Conservation (phyloP, 2,329 filamentous ascomycete species). For the Trichoderma gracile region DNA sequence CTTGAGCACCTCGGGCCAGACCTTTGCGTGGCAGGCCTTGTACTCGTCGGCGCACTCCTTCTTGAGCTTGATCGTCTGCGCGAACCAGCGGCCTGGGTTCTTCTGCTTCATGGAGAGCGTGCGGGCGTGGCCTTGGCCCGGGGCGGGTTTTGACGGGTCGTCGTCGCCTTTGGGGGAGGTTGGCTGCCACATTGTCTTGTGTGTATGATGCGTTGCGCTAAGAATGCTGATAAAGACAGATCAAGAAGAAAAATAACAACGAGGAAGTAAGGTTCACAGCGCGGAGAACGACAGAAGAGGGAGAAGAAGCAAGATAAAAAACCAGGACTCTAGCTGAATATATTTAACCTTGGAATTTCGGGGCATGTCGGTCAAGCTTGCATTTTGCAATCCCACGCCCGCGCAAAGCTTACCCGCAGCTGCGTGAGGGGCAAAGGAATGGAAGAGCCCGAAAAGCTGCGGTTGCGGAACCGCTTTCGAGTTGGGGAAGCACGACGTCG, state of each 20-base stretch:
- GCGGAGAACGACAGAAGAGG: neutral
- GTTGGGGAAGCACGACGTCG: constrained; percentile 12
- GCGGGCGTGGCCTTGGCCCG: constrained; percentile 3
- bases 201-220: neutral
- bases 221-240: too few relatives aligned
- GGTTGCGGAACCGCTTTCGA: too few relatives aligned
- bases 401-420: neutral
- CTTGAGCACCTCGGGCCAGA: constrained; percentile 75
- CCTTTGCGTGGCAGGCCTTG: constrained; percentile 70
- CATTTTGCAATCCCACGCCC: neutral
- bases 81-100: constrained; percentile 59
- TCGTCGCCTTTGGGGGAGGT: constrained; percentile 7
- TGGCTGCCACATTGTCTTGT: constrained; percentile 32
- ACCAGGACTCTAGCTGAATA: neutral
- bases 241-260: neutral
- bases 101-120: constrained; percentile 31
- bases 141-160: constrained; percentile 20
- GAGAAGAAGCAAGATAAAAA: neutral
- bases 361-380: neutral
- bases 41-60: constrained; percentile 66
- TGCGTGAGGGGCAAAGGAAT: neutral
- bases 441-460: too few relatives aligned
- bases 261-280: neutral
- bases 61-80: constrained; percentile 72
- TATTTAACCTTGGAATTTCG: neutral